Evolutionary conservation across 495 filamentous ascomycete species (phyloP).

Genomic region (Tuber brumale): DNA sequence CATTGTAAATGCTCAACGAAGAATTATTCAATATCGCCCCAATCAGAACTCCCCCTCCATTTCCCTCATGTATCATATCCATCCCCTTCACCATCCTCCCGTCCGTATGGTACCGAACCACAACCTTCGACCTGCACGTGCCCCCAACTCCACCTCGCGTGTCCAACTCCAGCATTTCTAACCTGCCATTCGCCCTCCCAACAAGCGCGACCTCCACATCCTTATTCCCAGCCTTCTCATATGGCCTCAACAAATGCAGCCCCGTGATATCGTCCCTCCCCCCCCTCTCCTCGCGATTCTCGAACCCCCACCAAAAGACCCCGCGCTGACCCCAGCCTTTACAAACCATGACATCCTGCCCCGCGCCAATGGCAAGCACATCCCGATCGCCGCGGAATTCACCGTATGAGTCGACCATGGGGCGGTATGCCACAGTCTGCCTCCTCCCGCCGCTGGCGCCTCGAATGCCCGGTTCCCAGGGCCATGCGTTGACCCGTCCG

Average conservation of each 20-base stretch:
- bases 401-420: conserved; percentile 55
- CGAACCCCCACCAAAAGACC: conserved; percentile 50
- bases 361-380: conserved; percentile 58
- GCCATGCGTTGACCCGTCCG: conserved; percentile 3
- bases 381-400: conserved; percentile 43
- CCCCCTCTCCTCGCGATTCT: conserved; percentile 48
- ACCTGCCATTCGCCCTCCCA: conserved; percentile 48
- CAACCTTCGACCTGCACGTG: conserved; percentile 11
- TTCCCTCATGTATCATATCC: not conserved
- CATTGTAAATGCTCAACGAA: not conserved
- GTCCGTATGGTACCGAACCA: conserved; percentile 30
- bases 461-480: conserved; percentile 34
- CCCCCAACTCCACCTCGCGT: conserved; percentile 9
- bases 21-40: conserved; percentile 3
- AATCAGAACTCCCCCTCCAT: not conserved
- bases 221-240: conserved; percentile 40
- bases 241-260: conserved; percentile 50
- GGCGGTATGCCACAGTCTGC: conserved; percentile 60
- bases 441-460: conserved; percentile 43
- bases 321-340: conserved; percentile 24
- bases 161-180: conserved; percentile 41
- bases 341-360: conserved; percentile 52
- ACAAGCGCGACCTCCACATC: conserved; percentile 45
- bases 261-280: conserved; percentile 61
- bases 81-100: conserved; percentile 28